phyloP scores from a whole-genome alignment of 2,329 filamentous ascomycete species.

The Ophidiomyces ophidiicola region DNA sequence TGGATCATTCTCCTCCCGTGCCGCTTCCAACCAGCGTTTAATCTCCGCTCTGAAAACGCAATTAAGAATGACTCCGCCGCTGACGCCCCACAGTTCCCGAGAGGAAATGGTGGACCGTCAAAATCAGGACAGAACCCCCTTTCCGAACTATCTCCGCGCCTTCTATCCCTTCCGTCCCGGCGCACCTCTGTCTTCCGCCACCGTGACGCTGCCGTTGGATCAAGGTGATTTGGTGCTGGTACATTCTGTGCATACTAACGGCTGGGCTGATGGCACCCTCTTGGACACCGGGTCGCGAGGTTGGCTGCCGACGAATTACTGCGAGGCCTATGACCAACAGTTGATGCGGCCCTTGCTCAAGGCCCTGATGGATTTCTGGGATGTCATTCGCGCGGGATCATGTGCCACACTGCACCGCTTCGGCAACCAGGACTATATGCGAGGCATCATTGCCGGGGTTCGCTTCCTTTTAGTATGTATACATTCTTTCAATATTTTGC shows the following conservation, averaged over 20 bases:
- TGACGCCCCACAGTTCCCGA: constrained; percentile 54
- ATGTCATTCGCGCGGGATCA: constrained; percentile 66
- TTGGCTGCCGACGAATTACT: constrained; percentile 97
- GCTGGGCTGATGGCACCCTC: constrained; percentile 93
- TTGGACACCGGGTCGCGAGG: constrained; percentile 74
- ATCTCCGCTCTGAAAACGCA: constrained; percentile 18
- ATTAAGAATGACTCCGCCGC: constrained; percentile 60
- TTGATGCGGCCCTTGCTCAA: constrained; percentile 76
- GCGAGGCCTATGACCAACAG: constrained; percentile 82
- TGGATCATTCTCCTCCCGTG: constrained; percentile 6
- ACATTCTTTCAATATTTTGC: too few relatives aligned
- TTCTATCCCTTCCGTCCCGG: constrained; percentile 85
- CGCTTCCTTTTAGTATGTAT: constrained; percentile 75
- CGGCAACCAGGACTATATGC: constrained; percentile 84
- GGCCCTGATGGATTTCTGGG: constrained; percentile 84
- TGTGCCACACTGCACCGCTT: constrained; percentile 68
- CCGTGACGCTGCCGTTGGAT: constrained; percentile 75
- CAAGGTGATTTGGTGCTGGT: constrained; percentile 88
- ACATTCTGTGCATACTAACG: constrained; percentile 94
- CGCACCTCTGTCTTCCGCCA: constrained; percentile 64
- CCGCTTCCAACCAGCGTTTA: constrained; percentile 12
- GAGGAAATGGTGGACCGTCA: constrained; percentile 42
- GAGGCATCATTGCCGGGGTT: constrained; percentile 85
- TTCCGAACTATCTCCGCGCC: constrained; percentile 89
- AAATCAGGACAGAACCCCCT: constrained; percentile 49